Evolutionary conservation across 495 filamentous ascomycete genomes (phyloP), one percentile per base, ranked within the genome.

Genomic region (Annulohypoxylon maeteangense): DNA sequence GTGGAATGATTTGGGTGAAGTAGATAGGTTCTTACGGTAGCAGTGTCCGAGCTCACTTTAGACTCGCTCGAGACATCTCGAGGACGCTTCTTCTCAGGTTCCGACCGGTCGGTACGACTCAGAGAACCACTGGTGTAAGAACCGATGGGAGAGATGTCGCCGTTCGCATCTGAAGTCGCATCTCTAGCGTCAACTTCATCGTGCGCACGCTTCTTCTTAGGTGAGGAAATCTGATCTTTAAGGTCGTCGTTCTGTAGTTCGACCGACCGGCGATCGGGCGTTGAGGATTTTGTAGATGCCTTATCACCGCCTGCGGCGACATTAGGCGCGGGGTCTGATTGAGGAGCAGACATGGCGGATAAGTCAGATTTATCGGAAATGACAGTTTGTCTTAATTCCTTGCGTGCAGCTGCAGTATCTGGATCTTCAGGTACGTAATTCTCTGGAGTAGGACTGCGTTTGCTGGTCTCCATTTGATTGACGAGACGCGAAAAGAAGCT

Each of bases 191-290:
- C 84, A 1, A 87, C 78, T 71, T 86, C 82, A 60, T 85, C 84
- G 62, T 83, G 83, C 27, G 82, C 84, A 54, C 86, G 78, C 77
- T 88, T 88, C 78, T 87, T 88, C 80, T 87, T 88, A 31, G 86
- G 86, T 5, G 85, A 87, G 16, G 81, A 78, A 12, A 87, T 58
- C 51, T 82, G 76, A 59, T 86, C 83, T 68, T 74, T 81, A 69
- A 84, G 62, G 8, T 73, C 71, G 27, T 82, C 78, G 54, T 75
- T 75, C n/a, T 71, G 76, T 1, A 71, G 61, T 4, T 79, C 72
- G 45, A 71, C 55, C 22, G 75, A 69, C 38, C 65, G 71, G 57
- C 63, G 68, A 34, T 78, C 79, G 63, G 76, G 79, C n/a, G 81
- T 82, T 31, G 56, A 58, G 4, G 23, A 61, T 38, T 61, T 67